phyloP scores from a whole-genome alignment of 2,329 filamentous ascomycete genomes.

The Chaetomium strumarium region DNA sequence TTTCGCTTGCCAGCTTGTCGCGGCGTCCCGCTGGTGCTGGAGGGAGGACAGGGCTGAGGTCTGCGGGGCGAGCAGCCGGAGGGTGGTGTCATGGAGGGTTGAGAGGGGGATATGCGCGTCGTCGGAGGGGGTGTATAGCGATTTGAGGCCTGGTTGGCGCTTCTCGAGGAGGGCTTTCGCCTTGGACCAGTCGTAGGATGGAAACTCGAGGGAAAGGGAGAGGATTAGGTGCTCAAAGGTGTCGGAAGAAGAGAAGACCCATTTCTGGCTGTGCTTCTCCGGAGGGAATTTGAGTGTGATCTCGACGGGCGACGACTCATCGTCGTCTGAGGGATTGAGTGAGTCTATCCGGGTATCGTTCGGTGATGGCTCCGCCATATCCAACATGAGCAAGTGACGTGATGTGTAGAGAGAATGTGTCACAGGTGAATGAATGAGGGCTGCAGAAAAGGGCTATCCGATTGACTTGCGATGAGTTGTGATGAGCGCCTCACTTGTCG shows the following conservation, averaged over 20 bases:
- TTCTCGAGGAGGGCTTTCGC: constrained; percentile 25
- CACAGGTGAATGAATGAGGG: not conserved
- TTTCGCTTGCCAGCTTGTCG: constrained; percentile 12
- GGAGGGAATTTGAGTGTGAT: constrained; percentile 22
- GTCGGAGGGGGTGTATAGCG: constrained; percentile 25
- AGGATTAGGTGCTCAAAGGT: constrained; percentile 16
- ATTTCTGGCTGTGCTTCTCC: constrained; percentile 18
- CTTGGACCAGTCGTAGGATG: constrained; percentile 21
- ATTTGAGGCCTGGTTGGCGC: constrained; percentile 13
- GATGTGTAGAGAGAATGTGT: not conserved
- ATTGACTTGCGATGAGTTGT: no score
- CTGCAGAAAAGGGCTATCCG: no score
- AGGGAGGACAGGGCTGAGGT: constrained; percentile 23
- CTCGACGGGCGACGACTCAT: constrained; percentile 9
- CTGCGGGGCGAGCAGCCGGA: constrained; percentile 30
- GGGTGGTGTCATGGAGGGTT: constrained; percentile 22
- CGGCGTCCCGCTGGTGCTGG: constrained; percentile 12
- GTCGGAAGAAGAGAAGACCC: constrained; percentile 13
- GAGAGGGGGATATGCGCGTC: constrained; percentile 24
- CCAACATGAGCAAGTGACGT: not conserved
- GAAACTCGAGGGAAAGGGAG: constrained; percentile 14
- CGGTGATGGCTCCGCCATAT: not conserved
- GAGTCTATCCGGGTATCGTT: not conserved
- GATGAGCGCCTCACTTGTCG: no score
- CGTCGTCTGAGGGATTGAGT: not conserved